A percentile compares a stretch with the other conserved stretches of the same genome.
phyloP scores from a whole-genome alignment of 768 basidiomycete genomes.

The Calocybe gangraenosa region DNA sequence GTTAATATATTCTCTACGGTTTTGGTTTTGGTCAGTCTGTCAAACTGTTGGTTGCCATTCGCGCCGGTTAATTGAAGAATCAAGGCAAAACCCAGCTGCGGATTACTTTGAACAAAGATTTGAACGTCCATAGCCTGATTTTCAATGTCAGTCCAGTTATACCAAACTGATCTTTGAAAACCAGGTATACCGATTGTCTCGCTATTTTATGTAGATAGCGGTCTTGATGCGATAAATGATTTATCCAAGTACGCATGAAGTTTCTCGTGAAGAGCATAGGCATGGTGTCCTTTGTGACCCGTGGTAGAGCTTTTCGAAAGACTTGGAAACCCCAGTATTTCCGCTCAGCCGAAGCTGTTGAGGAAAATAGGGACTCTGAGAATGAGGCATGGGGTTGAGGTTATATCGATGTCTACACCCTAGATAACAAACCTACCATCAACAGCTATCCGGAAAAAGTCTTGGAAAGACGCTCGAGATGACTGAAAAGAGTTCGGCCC shows the following conservation, averaged over 20 bases:
- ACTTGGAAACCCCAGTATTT: constrained; percentile 97
- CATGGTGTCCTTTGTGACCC: constrained; percentile 59
- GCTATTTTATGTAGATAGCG: constrained; percentile 89
- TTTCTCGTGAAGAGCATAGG: constrained; percentile 92
- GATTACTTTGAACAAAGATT: constrained; percentile 66
- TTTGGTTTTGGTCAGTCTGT: constrained; percentile 88
- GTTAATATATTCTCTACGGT: constrained; percentile 83
- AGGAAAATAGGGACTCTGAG: constrained; percentile 81
- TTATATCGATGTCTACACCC: neutral
- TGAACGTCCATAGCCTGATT: constrained; percentile 72
- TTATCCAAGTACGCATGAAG: constrained; percentile 96
- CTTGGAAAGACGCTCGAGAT: constrained; percentile 68
- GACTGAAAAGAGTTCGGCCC: constrained; percentile 30
- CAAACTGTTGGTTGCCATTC: constrained; percentile 85
- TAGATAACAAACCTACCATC: constrained; percentile 60
- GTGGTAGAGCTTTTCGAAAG: constrained; percentile 74
- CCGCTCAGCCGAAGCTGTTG: constrained; percentile 78
- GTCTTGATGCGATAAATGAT: constrained; percentile 86
- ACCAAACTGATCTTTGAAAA: neutral
- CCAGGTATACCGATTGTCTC: constrained; percentile 57
- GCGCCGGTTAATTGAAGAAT: constrained; percentile 81
- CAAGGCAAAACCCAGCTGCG: constrained; percentile 77
- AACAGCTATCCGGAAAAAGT: constrained; percentile 88
- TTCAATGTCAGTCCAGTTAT: neutral
- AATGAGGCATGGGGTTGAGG: constrained; percentile 6